Evolutionary conservation across 805 yeast genomes (phyloP), one percentile per base, ranked within the genome.

Genomic region (Myxozyma melibiosi): DNA sequence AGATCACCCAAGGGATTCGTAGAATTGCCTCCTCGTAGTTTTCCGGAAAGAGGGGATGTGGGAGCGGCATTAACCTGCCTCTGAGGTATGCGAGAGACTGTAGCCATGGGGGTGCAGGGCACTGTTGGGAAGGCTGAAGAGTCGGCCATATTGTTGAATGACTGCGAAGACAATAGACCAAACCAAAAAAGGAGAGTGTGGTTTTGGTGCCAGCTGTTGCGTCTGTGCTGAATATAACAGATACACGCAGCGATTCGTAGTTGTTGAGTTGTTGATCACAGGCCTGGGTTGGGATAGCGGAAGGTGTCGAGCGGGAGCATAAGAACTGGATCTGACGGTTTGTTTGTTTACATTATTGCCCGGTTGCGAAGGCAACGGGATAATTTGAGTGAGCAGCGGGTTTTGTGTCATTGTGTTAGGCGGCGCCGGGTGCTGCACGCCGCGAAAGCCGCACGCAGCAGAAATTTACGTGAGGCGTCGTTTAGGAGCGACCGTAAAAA

Each of bases 21-120:
- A 3, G 16, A 28, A 6, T 42, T 56, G 28, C 24, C 24, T 3
- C 34, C 41, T 11, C 35, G 18, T 4, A 24, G 44, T 25, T 37
- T 22, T 11, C 40, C 27, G 38, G 43, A 47, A 20, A 53, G 22
- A 5, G 60, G 60, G 9, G 60, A 56, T 5, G 22, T 14, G 8
- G 40, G 54, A 37, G 45, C 41, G 4, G 28, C 44, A n/a, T 42
- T 38, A 20, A 40, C 22, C 30, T 39, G 46, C 18, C 53, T 49
- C 45, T 56, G 60, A 4, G 61, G 61, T 28, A 57, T 57, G 18
- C 57, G 57, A 4, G 61, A 57, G 25, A 53, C 40, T 13, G 53
- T 33, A n/a, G 57, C 58, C 13, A 57, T 39, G 28, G 53, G 53
- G 14, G 53, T 49, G 31, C 40, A 40, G 4, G 53, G 53, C n/a